phyloP scores from a whole-genome alignment of 257 asterid genomes.

The Ocimum tenuiflorum region DNA sequence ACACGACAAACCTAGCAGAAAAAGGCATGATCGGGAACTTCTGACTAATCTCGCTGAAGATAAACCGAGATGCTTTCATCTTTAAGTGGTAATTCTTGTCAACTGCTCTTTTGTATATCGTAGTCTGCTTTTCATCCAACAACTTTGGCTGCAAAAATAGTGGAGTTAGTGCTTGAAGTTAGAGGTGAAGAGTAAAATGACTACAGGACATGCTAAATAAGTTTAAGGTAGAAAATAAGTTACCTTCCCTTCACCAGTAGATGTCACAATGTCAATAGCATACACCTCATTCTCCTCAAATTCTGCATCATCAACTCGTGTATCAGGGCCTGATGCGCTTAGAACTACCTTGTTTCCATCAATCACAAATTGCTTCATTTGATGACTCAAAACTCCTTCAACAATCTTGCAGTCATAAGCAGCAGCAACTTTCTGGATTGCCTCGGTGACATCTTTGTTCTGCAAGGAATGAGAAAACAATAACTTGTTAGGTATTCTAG shows the following conservation, averaged over 20 bases:
- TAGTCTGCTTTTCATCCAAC: constrained; percentile 89
- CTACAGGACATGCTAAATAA: too few species aligned
- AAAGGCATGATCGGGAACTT: constrained; percentile 86
- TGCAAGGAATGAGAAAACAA: background rate
- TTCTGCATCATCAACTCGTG: constrained; percentile 88
- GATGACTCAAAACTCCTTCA: constrained; percentile 92
- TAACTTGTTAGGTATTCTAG: too few species aligned
- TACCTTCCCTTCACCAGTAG: constrained; percentile 98
- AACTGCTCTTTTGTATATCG: constrained; percentile 85
- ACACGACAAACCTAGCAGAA: constrained; percentile 53
- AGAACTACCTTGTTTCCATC: constrained; percentile 93
- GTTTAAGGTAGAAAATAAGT: background rate
- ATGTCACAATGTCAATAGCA: constrained; percentile 74
- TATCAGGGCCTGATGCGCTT: constrained; percentile 59
- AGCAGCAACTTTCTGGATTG: constrained; percentile 87
- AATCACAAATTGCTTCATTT: constrained; percentile 87
- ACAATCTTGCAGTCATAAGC: constrained; percentile 90
- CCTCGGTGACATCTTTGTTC: constrained; percentile 78
- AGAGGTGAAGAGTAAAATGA: too few species aligned
- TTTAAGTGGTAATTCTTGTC: constrained; percentile 77
- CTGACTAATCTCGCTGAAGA: constrained; percentile 84
- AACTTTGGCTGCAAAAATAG: constrained; percentile 73
- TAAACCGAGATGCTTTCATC: constrained; percentile 91
- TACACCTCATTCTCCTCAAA: constrained; percentile 96
- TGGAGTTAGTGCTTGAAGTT: too few species aligned